Percentiles rank a stretch among this genome's conserved stretches.
Conservation (phyloP, 805 yeast genomes). For the Myxozyma vanderwaltii region DNA sequence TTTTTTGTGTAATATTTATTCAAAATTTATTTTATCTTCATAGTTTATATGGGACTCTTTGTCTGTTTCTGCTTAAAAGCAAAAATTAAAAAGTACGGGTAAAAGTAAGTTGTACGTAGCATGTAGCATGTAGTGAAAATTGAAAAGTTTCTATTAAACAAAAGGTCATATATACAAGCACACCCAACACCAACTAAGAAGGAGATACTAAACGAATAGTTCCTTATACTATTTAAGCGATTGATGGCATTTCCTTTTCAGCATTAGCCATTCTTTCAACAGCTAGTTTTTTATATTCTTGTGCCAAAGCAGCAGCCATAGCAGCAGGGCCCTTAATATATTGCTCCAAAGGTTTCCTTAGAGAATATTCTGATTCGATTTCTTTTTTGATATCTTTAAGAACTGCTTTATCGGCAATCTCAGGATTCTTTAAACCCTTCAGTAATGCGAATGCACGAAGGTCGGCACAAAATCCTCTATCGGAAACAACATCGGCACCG, state of each 20-base stretch:
- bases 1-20: too few relatives aligned
- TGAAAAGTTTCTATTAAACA: not conserved
- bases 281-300: not conserved
- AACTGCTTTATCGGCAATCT: not conserved
- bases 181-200: not conserved
- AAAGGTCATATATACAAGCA: not conserved
- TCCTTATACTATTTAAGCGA: not conserved
- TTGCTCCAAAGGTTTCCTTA: constrained; percentile 6
- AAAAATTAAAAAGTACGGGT: too few relatives aligned
- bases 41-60: not conserved
- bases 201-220: too few relatives aligned
- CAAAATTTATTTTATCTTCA: not conserved
- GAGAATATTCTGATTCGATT: constrained; percentile 1
- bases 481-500: not conserved
- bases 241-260: too few relatives aligned
- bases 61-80: too few relatives aligned
- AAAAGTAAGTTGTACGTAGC: not conserved
- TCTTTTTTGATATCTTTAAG: constrained; percentile 5
- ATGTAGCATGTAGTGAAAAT: not conserved
- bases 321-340: constrained; percentile 8
- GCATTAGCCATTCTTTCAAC: not conserved
- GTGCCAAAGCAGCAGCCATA: constrained; percentile 10
- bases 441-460: constrained; percentile 4
- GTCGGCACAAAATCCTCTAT: constrained; percentile 9
- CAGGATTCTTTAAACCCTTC: not conserved